A percentile compares a stretch with the other conserved stretches of the same genome.
Evolutionary conservation across 306 rosid genomes (phyloP).

Genomic region (barrel medic (Medicago truncatula)): DNA sequence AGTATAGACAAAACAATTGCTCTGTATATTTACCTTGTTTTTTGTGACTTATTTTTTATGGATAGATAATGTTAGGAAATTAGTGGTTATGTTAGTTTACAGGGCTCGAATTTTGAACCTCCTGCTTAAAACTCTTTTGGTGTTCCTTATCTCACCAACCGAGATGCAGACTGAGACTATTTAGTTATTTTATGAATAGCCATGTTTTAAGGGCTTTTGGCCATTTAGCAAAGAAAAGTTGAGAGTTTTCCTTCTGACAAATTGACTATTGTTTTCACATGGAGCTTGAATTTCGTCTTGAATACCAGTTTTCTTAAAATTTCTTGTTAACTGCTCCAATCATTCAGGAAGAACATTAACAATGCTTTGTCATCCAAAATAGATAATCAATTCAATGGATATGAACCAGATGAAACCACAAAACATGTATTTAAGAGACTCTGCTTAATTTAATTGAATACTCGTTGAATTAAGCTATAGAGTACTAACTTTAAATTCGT

Average conservation of each 20-base stretch:
- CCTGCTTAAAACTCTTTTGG: too few relatives aligned
- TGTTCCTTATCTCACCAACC: not conserved
- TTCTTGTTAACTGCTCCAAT: too few relatives aligned
- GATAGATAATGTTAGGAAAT: not conserved
- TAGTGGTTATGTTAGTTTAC: not conserved
- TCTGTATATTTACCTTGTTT: slow-evolving; percentile 42
- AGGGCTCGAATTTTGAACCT: not conserved
- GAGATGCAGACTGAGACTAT: too few relatives aligned
- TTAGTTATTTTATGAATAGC: too few relatives aligned
- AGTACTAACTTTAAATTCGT: too few relatives aligned
- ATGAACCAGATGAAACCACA: too few relatives aligned
- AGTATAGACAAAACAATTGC: slow-evolving; percentile 43
- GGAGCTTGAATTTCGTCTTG: slow-evolving; percentile 6
- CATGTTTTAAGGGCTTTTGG: not conserved
- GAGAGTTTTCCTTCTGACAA: slow-evolving; percentile 4
- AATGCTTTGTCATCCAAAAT: too few relatives aligned
- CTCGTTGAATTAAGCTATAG: too few relatives aligned
- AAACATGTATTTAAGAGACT: too few relatives aligned
- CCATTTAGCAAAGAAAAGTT: slow-evolving; percentile 9
- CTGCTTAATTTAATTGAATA: too few relatives aligned
- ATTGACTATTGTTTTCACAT: not conserved
- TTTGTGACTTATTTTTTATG: slow-evolving; percentile 4
- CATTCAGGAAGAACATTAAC: too few relatives aligned
- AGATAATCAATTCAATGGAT: too few relatives aligned
- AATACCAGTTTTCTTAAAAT: not conserved